Evolutionary conservation across 768 basidiomycete genomes (phyloP), one percentile per base, ranked within the genome.

Genomic region (Rubroboletus pulcherrimus): DNA sequence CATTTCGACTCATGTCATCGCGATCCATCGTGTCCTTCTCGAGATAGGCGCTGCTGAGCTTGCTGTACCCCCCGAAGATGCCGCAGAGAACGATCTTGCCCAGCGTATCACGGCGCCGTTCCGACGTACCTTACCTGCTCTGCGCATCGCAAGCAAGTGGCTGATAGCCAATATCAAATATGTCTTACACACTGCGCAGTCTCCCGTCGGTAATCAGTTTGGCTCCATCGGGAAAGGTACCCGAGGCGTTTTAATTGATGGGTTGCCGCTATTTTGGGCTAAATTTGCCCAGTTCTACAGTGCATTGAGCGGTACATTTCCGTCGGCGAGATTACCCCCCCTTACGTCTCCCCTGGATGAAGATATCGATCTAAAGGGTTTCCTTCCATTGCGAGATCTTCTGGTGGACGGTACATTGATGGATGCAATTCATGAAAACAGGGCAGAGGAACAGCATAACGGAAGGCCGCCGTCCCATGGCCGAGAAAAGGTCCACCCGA

Each of bases 101-200:
- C 86, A 89, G 69, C 79, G 81, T 24, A 97, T 99, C 65, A 89
- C 89, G 2, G 94, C 94, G 1, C 80, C 82, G 12, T 88, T 98
- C 57, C 79, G 96, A 46, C 81, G 97, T 30, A 87, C 89, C 6
- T 75, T 98, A 7, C 94, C 94, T 5, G 87, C 91, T 7, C 74
- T 98, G 34, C 84, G 96, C 19, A 86, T 98, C 53, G 84, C 87
- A 5, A 86, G 86, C 64, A 95, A 93, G 68, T 99, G 97, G 97
- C 69, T 98, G 12, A 76, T 80, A 31, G 83, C 83, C 5, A 92
- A 98, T 67, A 71, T 83, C 61, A 82, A 81, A 56, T 90, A 91
- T 60, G 66, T 92, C 24, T 63, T 74, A 38, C 81, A 83, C 45
- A 77, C 55, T 73, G 74, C 63, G 52, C 76, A 70, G 55, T 58